Percentiles rank a stretch among this genome's conserved stretches.
Evolutionary conservation across 345 rosid species (phyloP).

Genomic region (Eucalyptus fibrosa): DNA sequence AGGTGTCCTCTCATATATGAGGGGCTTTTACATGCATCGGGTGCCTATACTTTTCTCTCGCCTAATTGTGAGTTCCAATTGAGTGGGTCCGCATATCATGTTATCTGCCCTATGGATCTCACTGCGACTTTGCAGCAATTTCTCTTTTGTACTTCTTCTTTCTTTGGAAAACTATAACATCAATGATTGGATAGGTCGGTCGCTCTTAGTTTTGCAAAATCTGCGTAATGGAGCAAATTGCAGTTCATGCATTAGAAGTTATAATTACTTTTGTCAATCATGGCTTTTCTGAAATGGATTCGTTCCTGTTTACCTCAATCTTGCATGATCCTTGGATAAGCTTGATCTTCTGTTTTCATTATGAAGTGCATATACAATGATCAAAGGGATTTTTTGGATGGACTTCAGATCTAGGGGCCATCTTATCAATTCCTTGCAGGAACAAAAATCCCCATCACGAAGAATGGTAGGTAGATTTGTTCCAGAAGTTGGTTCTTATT

Average conservation of each 20-base stretch:
- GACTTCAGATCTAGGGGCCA: slow-evolving; percentile 42
- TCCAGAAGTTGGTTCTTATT: not conserved
- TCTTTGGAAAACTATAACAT: too few relatives aligned
- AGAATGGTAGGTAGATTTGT: slow-evolving; percentile 30
- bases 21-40: too few relatives aligned
- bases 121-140: too few relatives aligned
- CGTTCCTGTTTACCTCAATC: too few relatives aligned
- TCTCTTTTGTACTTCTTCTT: not conserved
- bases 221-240: not conserved
- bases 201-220: not conserved
- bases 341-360: not conserved
- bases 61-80: too few relatives aligned
- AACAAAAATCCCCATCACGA: slow-evolving; percentile 39
- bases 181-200: too few relatives aligned
- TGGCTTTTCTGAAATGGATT: not conserved
- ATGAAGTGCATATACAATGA: slow-evolving; percentile 71
- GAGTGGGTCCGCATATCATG: not conserved
- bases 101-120: too few relatives aligned
- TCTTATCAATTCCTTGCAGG: slow-evolving; percentile 53
- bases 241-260: not conserved
- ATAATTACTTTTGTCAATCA: not conserved
- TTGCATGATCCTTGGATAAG: too few relatives aligned
- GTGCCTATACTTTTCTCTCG: too few relatives aligned
- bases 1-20: too few relatives aligned
- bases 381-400: slow-evolving; percentile 74